Evolutionary conservation across 2,329 filamentous ascomycete species (phyloP).

Genomic region (Pseudogymnoascus sp.): DNA sequence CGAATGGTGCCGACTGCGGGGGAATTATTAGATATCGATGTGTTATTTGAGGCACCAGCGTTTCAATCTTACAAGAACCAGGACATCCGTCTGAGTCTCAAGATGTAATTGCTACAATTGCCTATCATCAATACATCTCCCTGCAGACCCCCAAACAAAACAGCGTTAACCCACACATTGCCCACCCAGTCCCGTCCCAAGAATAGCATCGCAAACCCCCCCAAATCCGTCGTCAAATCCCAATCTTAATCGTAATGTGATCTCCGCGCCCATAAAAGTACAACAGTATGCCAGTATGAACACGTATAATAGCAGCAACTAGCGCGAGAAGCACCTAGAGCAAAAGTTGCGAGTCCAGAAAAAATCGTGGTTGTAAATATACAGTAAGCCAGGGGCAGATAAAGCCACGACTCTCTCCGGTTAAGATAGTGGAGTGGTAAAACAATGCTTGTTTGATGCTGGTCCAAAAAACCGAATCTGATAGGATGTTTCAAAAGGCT

Average conservation of each 20-base stretch:
- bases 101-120: not conserved
- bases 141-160: not conserved
- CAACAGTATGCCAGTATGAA: not conserved
- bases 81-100: not conserved
- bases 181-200: not conserved
- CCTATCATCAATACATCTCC: not conserved
- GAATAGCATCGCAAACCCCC: not conserved
- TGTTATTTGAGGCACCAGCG: not conserved
- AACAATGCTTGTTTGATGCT: not conserved
- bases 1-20: not conserved
- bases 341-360: not conserved
- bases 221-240: not conserved
- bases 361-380: not conserved
- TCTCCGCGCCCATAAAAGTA: not conserved
- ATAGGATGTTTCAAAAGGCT: not conserved
- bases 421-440: not conserved
- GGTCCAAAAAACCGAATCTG: not conserved
- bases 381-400: not conserved
- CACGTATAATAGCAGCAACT: not conserved
- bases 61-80: not conserved
- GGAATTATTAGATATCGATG: not conserved
- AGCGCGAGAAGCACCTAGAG: not conserved
- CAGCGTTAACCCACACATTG: not conserved
- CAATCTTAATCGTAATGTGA: not conserved
- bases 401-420: not conserved